These are phyloP conservation scores for Boechera retrofracta DNA, from an alignment of 345 rosid species.

Conservation along the genomic window DNA sequence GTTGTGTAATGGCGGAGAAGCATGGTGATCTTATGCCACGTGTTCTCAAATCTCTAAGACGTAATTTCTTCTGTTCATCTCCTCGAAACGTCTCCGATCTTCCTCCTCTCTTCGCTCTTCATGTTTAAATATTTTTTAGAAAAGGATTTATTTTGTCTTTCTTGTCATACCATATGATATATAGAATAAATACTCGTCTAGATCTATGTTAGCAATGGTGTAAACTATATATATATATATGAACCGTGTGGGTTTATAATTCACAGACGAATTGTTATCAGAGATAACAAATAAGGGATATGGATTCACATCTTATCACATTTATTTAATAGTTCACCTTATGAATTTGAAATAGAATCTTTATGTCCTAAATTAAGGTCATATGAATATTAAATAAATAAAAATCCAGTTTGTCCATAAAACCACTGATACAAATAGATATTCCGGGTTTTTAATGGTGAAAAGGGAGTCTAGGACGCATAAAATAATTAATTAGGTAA, in stretches of 20 bases:
- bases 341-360: neutral
- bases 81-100: conserved; percentile 8
- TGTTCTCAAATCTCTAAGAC: conserved; percentile 21
- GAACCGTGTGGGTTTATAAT: neutral
- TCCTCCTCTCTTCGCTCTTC: conserved; percentile 28
- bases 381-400: neutral
- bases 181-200: neutral
- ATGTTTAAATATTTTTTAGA: conserved; percentile 1
- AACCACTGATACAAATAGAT: neutral
- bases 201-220: neutral
- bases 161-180: neutral
- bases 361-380: neutral
- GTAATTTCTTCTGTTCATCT: conserved; percentile 26
- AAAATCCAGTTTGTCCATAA: neutral
- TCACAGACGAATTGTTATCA: neutral
- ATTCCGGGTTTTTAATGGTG: too few relatives aligned
- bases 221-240: neutral
- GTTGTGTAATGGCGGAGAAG: conserved; percentile 27
- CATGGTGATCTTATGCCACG: conserved; percentile 41
- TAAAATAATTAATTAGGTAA: too few relatives aligned
- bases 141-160: neutral
- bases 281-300: neutral
- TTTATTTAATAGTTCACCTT: neutral
- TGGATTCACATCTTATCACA: neutral
- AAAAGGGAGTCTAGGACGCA: too few relatives aligned